Percentiles rank a stretch among this genome's conserved stretches.
Evolutionary conservation across 768 basidiomycete species (phyloP).

Genomic region (Strobilomyces echinocephalus): DNA sequence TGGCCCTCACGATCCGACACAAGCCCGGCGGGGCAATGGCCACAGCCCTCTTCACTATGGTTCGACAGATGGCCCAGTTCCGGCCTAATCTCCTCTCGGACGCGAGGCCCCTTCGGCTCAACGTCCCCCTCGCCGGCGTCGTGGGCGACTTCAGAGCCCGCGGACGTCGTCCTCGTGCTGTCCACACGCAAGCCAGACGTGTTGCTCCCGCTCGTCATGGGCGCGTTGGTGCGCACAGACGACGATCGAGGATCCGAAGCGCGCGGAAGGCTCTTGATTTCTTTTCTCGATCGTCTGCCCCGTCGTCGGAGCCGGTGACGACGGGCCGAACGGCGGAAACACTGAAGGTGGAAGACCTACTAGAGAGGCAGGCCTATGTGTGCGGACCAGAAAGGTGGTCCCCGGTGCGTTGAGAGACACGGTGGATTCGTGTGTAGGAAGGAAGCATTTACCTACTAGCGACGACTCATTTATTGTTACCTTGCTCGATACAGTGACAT

Average conservation of each 20-base stretch:
- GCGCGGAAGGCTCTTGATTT: slow-evolving; percentile 29
- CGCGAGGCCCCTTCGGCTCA: slow-evolving; percentile 35
- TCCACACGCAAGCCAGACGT: slow-evolving; percentile 54
- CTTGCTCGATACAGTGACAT: no score
- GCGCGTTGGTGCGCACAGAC: no score
- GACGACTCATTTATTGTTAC: no score
- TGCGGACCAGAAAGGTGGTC: slow-evolving; percentile 45
- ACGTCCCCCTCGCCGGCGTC: slow-evolving; percentile 43
- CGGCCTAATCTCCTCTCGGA: slow-evolving; percentile 42
- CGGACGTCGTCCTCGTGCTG: slow-evolving; percentile 40
- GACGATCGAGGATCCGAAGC: neutral
- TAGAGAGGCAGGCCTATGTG: slow-evolving; percentile 36
- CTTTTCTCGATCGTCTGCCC: slow-evolving; percentile 25
- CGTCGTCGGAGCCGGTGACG: neutral
- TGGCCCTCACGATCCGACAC: slow-evolving; percentile 52
- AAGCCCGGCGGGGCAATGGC: slow-evolving; percentile 55
- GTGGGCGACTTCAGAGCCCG: no score
- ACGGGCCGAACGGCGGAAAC: slow-evolving; percentile 9
- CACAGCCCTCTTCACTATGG: slow-evolving; percentile 49
- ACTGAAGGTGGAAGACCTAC: slow-evolving; percentile 9
- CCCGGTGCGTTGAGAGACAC: slow-evolving; percentile 30
- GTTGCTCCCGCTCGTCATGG: slow-evolving; percentile 36
- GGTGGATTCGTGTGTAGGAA: slow-evolving; percentile 26
- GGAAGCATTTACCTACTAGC: slow-evolving; percentile 44
- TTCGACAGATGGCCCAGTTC: slow-evolving; percentile 35